phyloP scores from a whole-genome alignment of 2,329 filamentous ascomycete genomes.

The Botrytis fabae region DNA sequence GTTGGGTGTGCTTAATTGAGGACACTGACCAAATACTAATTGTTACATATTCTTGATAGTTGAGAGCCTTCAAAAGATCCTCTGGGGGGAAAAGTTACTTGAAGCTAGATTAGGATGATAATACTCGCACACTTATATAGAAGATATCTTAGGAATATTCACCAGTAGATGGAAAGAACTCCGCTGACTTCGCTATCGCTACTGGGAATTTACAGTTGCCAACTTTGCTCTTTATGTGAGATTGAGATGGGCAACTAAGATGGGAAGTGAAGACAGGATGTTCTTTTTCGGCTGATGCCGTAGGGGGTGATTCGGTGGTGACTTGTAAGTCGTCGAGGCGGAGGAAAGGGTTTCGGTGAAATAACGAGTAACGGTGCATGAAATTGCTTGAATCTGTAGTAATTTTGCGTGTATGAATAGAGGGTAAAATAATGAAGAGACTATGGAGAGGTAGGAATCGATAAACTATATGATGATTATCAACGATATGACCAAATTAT shows the following conservation, averaged over 20 bases:
- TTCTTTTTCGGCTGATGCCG: accelerated
- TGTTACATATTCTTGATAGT: not conserved
- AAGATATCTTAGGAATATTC: not conserved
- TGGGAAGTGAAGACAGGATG: not conserved
- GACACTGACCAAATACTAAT: not conserved
- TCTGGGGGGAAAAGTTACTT: not conserved
- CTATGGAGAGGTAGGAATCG: not conserved
- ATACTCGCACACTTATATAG: not conserved
- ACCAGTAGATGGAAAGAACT: not conserved
- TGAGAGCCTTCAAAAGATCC: not conserved
- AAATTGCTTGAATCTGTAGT: not conserved
- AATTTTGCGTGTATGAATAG: not conserved
- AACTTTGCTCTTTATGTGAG: not conserved
- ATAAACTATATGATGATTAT: accelerated
- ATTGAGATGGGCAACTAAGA: not conserved
- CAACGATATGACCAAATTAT: not conserved
- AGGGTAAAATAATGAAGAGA: accelerated
- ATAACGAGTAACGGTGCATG: not conserved
- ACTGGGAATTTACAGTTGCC: not conserved
- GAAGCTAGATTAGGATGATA: not conserved
- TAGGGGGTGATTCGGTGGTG: not conserved
- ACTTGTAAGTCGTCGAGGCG: not conserved
- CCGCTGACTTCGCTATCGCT: not conserved
- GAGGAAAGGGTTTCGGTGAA: accelerated
- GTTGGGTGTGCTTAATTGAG: not conserved